Conservation (phyloP, 352 stramenopile genomes). For the Phytophthora hybrid region DNA sequence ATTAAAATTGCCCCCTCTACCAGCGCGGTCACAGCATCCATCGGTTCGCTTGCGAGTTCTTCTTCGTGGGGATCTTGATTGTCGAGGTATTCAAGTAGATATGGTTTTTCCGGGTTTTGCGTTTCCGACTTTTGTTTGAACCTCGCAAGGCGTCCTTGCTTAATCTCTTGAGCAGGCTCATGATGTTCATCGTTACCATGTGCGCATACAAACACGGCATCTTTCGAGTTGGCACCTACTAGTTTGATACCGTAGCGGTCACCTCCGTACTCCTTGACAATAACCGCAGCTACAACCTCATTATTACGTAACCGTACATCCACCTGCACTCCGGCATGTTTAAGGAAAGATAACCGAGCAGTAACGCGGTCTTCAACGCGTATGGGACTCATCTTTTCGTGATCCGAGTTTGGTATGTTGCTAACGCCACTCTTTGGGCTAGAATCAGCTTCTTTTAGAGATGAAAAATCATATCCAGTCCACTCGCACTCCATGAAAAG, state of each 20-base stretch:
- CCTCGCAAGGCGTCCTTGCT: slow-evolving; percentile 42
- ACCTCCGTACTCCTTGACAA: slow-evolving; percentile 52
- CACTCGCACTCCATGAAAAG: slow-evolving; percentile 76
- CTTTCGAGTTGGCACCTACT: not conserved
- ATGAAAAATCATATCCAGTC: slow-evolving; percentile 63
- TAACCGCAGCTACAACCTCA: slow-evolving; percentile 52
- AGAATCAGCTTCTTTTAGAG: slow-evolving; percentile 1
- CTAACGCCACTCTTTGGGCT: not conserved
- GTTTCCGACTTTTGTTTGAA: slow-evolving; percentile 36
- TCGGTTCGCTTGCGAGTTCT: slow-evolving; percentile 37
- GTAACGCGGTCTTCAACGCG: slow-evolving; percentile 43
- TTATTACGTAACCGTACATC: slow-evolving; percentile 47
- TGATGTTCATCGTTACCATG: not conserved
- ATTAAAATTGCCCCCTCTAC: slow-evolving; percentile 40
- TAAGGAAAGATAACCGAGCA: slow-evolving; percentile 40
- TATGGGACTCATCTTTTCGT: slow-evolving; percentile 30
- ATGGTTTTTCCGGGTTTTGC: slow-evolving; percentile 33
- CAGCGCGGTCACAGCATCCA: slow-evolving; percentile 48
- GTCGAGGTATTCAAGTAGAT: slow-evolving; percentile 47
- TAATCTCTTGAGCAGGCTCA: slow-evolving; percentile 14
- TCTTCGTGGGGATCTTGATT: slow-evolving; percentile 35
- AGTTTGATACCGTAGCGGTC: slow-evolving; percentile 52
- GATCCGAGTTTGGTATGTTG: not conserved
- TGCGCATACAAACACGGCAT: not conserved
- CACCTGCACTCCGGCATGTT: slow-evolving; percentile 56